Evolutionary conservation across 2,329 filamentous ascomycete genomes (phyloP), one percentile per base, ranked within the genome.

Genomic region (Sarocladiaceae sp.): DNA sequence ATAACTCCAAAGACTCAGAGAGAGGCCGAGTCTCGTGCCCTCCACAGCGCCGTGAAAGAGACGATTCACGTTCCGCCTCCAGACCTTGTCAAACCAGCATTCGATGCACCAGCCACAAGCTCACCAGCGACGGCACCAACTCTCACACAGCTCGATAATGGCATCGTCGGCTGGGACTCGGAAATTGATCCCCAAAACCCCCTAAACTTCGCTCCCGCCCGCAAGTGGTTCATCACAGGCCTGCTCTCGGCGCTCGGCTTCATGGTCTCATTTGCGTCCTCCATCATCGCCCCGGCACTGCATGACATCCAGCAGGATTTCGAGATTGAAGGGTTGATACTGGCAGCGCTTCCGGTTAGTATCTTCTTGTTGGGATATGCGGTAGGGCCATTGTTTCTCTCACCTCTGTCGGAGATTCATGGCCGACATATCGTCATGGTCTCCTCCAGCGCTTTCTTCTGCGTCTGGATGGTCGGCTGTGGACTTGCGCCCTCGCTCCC

Each of bases 241-340:
- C 73, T 81, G 17, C 74, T 87, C 18, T 76, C 81, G 0, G 67
- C 71, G 55, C 85, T 85, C 61, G 85, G 83, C 8, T 78, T 87
- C 57, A 79, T 87, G 60, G 84, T 83, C 0, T 82, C 84, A 0
- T 79, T 87, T 23, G 80, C 82, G 0, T 85, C 82, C 6, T 83
- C 82, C 1, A 85, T 86, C 51, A 65, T 80, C 17, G 72, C 77
- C 1, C 77, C 78, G 2, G 76, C 74, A 28, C 74, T 78, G 51
- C 53, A 55, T 1, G 62, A 66, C 29, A 69, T 87, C 6, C 69
- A 76, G 1, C 59, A 61, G 5, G 62, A 71, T 28, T 53, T 15
- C 22, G 50, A 29, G 23, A 20, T 48, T 8, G 13, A 20, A 10
- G 35, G 18, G 13, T 33, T 54, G 4, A 71, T 70, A 7, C 64